Percentiles rank a stretch among this genome's conserved stretches.
phyloP scores from a whole-genome alignment of 2,329 filamentous ascomycete genomes.

The Hymenoscyphus albidus region DNA sequence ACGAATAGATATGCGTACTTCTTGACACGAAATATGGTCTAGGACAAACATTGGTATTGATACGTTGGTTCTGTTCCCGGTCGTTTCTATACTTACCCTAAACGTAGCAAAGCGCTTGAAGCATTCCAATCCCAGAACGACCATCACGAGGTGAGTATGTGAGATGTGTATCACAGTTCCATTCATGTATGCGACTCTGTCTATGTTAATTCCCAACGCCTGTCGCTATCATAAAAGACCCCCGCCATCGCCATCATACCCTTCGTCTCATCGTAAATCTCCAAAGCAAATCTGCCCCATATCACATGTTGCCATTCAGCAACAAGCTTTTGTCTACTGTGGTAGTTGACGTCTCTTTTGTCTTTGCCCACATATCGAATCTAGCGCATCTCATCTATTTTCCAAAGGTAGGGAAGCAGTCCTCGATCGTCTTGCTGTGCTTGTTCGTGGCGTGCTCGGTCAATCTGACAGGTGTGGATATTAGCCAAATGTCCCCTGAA shows the following conservation, averaged over 20 bases:
- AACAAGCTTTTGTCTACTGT: slow-evolving; percentile 1
- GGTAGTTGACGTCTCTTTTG: not conserved
- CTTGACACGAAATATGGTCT: no score
- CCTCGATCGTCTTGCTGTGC: slow-evolving; percentile 66
- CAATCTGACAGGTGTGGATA: not conserved
- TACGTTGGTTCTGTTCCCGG: no score
- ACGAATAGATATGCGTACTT: no score
- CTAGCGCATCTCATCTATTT: slow-evolving; percentile 9
- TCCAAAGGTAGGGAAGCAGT: slow-evolving; percentile 62
- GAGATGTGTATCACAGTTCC: slow-evolving; percentile 17
- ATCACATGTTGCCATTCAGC: not conserved
- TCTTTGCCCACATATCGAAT: not conserved
- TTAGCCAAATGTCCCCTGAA: not conserved
- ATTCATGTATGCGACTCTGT: slow-evolving; percentile 14
- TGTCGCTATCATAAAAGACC: slow-evolving; percentile 19
- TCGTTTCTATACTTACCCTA: no score
- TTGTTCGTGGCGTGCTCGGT: slow-evolving; percentile 70
- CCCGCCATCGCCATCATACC: slow-evolving; percentile 7
- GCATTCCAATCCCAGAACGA: not conserved
- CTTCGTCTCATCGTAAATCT: slow-evolving; percentile 9
- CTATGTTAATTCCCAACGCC: slow-evolving; percentile 26
- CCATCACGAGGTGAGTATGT: not conserved
- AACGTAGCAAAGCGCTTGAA: not conserved
- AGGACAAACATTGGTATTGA: no score
- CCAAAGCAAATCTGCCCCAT: not conserved